Evolutionary conservation across 306 rosid genomes (phyloP), one percentile per base, ranked within the genome.

Genomic region (Comarum palustre): DNA sequence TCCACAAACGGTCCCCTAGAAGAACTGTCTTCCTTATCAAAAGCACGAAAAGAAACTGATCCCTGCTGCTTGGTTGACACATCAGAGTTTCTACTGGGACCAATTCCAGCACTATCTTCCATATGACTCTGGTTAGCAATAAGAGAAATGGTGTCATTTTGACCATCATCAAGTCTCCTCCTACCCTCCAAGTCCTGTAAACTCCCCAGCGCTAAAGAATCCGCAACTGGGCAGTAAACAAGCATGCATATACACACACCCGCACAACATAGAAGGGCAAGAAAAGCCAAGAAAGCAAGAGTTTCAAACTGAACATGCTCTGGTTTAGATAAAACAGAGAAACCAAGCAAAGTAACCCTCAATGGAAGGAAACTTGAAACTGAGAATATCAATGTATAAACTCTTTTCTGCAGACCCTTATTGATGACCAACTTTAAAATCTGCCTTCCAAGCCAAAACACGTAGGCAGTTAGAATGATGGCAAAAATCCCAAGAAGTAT

Each of bases 391-490:
- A 94, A 80, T 75, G 89, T 82, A 82, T 91, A 94, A 52, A 94
- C 95, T 87, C 98, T 89, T 84, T 86, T 94, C 86, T 94, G 98
- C 90, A 94, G 78, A 75, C 92, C 93, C 92, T 84, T 91, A 76
- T 94, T 94, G 80, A 94, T 94, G 72, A 94, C 98, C 90, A 85
- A 79, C 83, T 89, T 91, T 87, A 94, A 86, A 86, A 94, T 94
- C 88, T 81, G 87, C 81, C 96, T 88, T 81, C 96, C 98, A 73
- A 94, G 96, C 97, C 97, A 94, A 84, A 91, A 91, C 80, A 91
- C 82, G 84, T 94, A 94, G 86, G 84, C 82, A 61, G 92, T 94
- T 74, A 94, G 85, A 79, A 94, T 75, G 71, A 83, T 62, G 75
- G 93, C 89, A 77, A 88, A 94, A 84, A 89, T 78, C 66, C 96